Conservation (phyloP, 768 basidiomycete genomes). For the Vararia minispora region DNA sequence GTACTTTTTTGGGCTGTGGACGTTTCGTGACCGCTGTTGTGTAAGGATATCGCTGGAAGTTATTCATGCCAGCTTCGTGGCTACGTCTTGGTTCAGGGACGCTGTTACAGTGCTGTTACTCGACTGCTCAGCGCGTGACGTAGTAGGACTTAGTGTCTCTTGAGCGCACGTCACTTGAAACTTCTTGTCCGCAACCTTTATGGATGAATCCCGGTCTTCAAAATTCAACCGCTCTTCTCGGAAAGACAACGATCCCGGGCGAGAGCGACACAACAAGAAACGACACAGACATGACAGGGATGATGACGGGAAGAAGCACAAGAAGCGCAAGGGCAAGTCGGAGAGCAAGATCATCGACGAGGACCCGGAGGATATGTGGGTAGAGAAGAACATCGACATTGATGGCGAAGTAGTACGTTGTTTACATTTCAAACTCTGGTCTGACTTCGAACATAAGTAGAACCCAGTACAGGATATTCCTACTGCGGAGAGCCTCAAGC, state of each 20-base stretch:
- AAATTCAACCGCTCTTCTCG: too few species aligned
- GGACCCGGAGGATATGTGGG: conserved; percentile 73
- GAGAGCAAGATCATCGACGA: conserved; percentile 54
- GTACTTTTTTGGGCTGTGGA: too few species aligned
- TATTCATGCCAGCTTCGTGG: too few species aligned
- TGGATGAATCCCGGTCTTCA: too few species aligned
- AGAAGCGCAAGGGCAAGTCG: conserved; percentile 25
- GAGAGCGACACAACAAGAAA: conserved; percentile 45
- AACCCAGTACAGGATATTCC: conserved; percentile 66
- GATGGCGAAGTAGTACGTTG: conserved; percentile 60
- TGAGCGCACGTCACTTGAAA: too few species aligned
- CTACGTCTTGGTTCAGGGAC: too few species aligned
- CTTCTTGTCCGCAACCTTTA: too few species aligned
- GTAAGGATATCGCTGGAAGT: too few species aligned
- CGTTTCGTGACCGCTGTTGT: too few species aligned
- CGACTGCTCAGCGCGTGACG: too few species aligned
- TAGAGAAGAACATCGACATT: conserved; percentile 77
- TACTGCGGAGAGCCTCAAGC: conserved; percentile 55
- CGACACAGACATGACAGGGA: conserved; percentile 39
- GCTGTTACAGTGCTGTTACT: too few species aligned
- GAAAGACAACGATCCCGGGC: conserved; percentile 30
- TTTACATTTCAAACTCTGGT: conserved; percentile 1
- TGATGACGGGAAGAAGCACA: conserved; percentile 22
- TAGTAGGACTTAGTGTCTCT: too few species aligned
- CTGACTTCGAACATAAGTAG: conserved; percentile 23